Conservation (phyloP, 805 yeast species). For the Nakazawaea laoshanensis region DNA sequence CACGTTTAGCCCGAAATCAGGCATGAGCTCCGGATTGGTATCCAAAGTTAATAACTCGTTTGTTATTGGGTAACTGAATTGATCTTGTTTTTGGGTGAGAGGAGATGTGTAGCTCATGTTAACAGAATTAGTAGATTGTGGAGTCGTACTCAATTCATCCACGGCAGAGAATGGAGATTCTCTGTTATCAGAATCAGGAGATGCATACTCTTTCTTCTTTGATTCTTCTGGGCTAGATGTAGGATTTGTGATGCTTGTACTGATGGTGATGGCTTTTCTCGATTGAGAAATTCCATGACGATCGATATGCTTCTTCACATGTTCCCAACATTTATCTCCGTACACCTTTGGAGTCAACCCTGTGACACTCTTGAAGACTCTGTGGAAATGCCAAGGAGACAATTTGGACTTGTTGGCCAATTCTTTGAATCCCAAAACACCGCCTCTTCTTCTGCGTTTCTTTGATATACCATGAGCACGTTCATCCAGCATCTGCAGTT, state of each 20-base stretch:
- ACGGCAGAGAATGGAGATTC: conserved; percentile 8
- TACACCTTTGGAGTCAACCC: conserved; percentile 85
- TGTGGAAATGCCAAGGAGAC: conserved; percentile 89
- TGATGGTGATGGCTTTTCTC: conserved; percentile 19
- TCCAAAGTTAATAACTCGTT: too few species aligned
- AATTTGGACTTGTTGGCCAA: conserved; percentile 77
- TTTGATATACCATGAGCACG: conserved; percentile 16
- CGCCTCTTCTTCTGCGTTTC: conserved; percentile 61
- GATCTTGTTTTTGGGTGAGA: neutral
- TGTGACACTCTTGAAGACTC: conserved; percentile 80
- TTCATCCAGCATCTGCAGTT: conserved; percentile 12
- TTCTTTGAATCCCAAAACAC: conserved; percentile 77
- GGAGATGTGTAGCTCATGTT: conserved; percentile 6
- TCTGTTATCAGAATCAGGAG: conserved; percentile 46
- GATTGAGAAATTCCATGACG: conserved; percentile 12
- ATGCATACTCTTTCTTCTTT: conserved; percentile 18
- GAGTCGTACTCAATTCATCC: conserved; percentile 6
- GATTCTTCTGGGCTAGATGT: conserved; percentile 13
- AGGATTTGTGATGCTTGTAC: conserved; percentile 24
- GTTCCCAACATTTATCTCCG: conserved; percentile 76
- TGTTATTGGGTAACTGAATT: too few species aligned
- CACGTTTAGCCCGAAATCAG: too few species aligned
- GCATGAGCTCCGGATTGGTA: too few species aligned
- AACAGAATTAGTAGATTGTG: conserved; percentile 2
- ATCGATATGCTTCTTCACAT: conserved; percentile 27